Base-by-base conservation (phyloP, 768 basidiomycete genomes). In the Cystofilobasidium capitatum region DNA sequence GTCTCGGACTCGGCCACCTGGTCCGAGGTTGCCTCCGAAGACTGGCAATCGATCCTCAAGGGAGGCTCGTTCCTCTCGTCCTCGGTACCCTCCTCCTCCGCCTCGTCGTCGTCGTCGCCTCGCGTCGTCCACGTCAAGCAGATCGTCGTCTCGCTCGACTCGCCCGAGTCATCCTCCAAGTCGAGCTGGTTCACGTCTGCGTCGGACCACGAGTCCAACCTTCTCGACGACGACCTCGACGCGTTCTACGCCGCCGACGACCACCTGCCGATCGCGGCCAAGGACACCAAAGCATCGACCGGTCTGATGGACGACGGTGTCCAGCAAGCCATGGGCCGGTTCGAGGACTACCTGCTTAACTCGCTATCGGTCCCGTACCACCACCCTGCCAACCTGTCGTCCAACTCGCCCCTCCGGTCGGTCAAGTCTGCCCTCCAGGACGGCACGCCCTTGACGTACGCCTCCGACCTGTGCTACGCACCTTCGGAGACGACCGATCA, bases 91-190 rank as follows among this genome's bases (percentile, higher is more conserved):
- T 39, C 71, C 74, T 26, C 26, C 54, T 12, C 54, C 3, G 39
- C 58, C 17, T 17, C 51, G 12, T 20, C 51, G 26, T 3, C 47
- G 72, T 74, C 20, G 76, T 75, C 51, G 72, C 79, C 26, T 78
- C 79, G 22, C 42, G 68, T 69, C 31, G 75, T 89, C 26, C 85
- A 91, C 71, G 75, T 92, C 37, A 88, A 91, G 78, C 89, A 88
- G 74, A 73, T 92, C 54, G 79, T 87, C 14, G 82, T 88, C 71
- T 81, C 82, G 12, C 78, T 84, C 31, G 83, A 85, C 58, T 51
- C 70, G 29, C 51, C 64, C 49, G 65, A 64, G 10, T 33, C 33
- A 37, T 24, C 42, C 39, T 58, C n/a, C 35, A 59, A 24, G 33
- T 29, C 39, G 40, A 49, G 22, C 17, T 74, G n/a, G 71, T 71